Percentiles rank a stretch among this genome's conserved stretches.
Conservation (phyloP, 106 monocot genomes). For the Allium sativum region DNA sequence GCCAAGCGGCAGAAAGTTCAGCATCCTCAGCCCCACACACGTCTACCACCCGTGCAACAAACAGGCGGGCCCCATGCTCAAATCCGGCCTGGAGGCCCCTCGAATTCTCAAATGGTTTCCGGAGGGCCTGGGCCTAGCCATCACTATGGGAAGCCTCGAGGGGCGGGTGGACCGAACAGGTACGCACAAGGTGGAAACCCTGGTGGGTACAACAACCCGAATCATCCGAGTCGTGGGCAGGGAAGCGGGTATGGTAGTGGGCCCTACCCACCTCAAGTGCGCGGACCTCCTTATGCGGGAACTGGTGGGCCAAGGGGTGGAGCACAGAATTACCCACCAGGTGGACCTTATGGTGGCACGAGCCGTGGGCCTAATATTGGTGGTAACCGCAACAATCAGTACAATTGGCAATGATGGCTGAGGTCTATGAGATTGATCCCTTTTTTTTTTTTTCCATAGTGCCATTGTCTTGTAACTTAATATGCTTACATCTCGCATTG, state of each 20-base stretch:
- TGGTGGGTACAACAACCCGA: constrained; percentile 71
- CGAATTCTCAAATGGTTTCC: too few relatives aligned
- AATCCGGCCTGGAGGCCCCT: too few relatives aligned
- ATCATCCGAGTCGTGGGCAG: constrained; percentile 62
- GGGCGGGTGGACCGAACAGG: constrained; percentile 50
- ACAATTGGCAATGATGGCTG: constrained; percentile 18
- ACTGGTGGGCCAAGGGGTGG: constrained; percentile 18
- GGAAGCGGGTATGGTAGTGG: constrained; percentile 31
- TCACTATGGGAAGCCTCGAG: constrained; percentile 68
- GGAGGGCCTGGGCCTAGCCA: not conserved
- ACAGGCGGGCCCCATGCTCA: constrained; percentile 58
- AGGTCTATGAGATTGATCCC: too few relatives aligned
- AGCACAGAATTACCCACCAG: constrained; percentile 50
- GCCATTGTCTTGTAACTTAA: too few relatives aligned
- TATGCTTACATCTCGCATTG: too few relatives aligned
- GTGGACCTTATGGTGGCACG: constrained; percentile 58
- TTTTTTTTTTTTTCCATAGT: too few relatives aligned
- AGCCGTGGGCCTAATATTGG: constrained; percentile 58
- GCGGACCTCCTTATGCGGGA: constrained; percentile 57
- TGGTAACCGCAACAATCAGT: constrained; percentile 50
- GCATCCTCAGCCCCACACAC: constrained; percentile 80
- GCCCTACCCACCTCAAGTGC: constrained; percentile 35
- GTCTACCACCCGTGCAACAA: constrained; percentile 77
- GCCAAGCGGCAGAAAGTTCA: constrained; percentile 81
- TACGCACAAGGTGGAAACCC: constrained; percentile 69